A percentile compares a stretch with the other conserved stretches of the same genome.
Conservation (phyloP, 768 basidiomycete genomes). For the Kwoniella heveanensis region DNA sequence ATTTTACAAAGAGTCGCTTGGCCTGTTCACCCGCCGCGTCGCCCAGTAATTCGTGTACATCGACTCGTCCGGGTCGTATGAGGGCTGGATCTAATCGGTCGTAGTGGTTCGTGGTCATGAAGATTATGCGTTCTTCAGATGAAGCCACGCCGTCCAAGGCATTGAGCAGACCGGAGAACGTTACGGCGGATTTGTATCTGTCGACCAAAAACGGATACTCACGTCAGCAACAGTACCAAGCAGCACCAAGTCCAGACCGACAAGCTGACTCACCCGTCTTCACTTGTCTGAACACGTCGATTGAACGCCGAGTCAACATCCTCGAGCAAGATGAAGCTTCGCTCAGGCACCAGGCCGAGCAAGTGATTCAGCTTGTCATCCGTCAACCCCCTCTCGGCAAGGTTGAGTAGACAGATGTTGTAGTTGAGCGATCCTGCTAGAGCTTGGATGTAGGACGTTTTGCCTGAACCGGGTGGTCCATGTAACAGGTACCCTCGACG, state of each 20-base stretch:
- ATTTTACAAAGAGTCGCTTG: slow-evolving; percentile 72
- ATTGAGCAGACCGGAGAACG: slow-evolving; percentile 96
- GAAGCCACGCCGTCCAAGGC: slow-evolving; percentile 97
- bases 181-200: slow-evolving; percentile 91
- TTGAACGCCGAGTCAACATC: slow-evolving; percentile 98
- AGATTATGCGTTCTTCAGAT: slow-evolving; percentile 95
- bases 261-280: slow-evolving; percentile 74
- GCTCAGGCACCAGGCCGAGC: slow-evolving; percentile 86
- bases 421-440: slow-evolving; percentile 88
- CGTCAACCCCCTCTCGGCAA: slow-evolving; percentile 91
- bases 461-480: slow-evolving; percentile 96
- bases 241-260: not conserved
- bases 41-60: slow-evolving; percentile 77
- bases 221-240: not conserved
- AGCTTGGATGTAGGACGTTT: slow-evolving; percentile 98
- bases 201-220: not conserved
- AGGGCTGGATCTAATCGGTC: slow-evolving; percentile 87
- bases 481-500: slow-evolving; percentile 91
- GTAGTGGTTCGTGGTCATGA: slow-evolving; percentile 98
- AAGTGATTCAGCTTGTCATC: slow-evolving; percentile 96
- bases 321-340: slow-evolving; percentile 92
- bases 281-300: slow-evolving; percentile 82
- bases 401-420: slow-evolving; percentile 92
- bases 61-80: slow-evolving; percentile 93
- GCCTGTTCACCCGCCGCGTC: slow-evolving; percentile 85